Base-by-base conservation (phyloP, 2,329 filamentous ascomycete genomes). In the Aschersonia sp. region DNA sequence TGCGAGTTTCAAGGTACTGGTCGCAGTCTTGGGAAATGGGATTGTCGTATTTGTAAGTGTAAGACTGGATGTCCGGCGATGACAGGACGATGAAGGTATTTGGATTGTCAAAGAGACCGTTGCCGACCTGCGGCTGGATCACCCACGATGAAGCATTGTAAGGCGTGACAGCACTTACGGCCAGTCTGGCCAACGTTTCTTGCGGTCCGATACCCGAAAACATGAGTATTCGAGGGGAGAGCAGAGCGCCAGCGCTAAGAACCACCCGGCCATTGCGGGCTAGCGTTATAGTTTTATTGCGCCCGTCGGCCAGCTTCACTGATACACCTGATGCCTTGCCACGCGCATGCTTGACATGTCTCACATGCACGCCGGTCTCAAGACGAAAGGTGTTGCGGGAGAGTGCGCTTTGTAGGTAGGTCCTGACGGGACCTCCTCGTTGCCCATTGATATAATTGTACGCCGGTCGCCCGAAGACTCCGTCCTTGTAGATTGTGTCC, bases 41-140 rank as follows among this genome's bases (percentile, higher is more conserved):
- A 43, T 66, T 55, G 40, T 62, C 56, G 58, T 75, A 77, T 46
- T 59, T 64, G 55, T 74, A 68, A 7, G 55, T 59, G 56, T 73
- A 76, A 0, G 73, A 72, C n/a, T 67, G 48, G 45, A 77, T 57
- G 3, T 58, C 51, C 1, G 69, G 62, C 3, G 59, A 59, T 2
- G 63, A 63, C 1, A 75, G 61, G 52, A 72, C 68, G 56, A 75
- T 71, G 51, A 71, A 74, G 1, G 73, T 76, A 51, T 76, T 75
- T 4, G 74, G 72, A 54, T 77, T 77, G 54, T 76, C 73, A 52
- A 75, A 77, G 31, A 77, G 66, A 35, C 68, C 68, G 10, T 65
- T 60, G 43, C 74, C 74, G 4, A 78, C 67, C 4, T 65, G 62
- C 0, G 64, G 64, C 54, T 72, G 73, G 55, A 71, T 67, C 50